Base-by-base conservation (phyloP, 148 eudicot species). In the Rhododendron ferrugineum region DNA sequence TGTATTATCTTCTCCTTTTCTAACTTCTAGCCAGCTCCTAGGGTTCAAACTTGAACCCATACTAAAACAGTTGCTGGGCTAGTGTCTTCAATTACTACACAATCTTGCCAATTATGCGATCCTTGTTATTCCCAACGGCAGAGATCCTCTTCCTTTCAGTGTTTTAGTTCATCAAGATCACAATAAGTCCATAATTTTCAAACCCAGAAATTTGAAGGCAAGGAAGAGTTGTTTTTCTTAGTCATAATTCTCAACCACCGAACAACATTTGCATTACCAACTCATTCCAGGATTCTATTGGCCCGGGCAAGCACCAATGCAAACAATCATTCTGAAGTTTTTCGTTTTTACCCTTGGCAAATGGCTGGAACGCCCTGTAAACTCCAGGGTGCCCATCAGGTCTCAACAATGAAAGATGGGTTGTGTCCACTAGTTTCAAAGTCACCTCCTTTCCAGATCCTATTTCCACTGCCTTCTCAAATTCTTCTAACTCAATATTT, bases 241-340 rank as follows among this genome's bases (percentile, higher is more conserved):
- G 15, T 34, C 52, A 49, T 20, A 6, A 68, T 3, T 87, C 47
- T 86, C 73, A 87, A 68, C 60, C 84, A 52, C 84, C 88, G 32
- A 89, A 79, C 89, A 96, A 32, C 86, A 91, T 89, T 64, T 91
- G 87, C 92, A 93, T 89, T 46, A 96, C 46, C 86, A 96, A 77
- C 36, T 93, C 95, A 82, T 96, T 96, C 99, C 98, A 96, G 2
- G 93, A 82, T 42, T 96, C 99, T 26, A 96, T 92, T 3, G 99
- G 99, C 3, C 99, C 99, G 0, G 99, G 98, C 89, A 96, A 90
- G 86, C 99, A 96, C 99, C 99, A 96, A 89, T 96, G 99, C 89
- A 96, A 84, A 80, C 99, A 96, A 86, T 96, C 99, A 83, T 88
- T 90, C 70, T 94, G 98, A 85, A 93, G 87, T 85, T 92, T 92